Base-by-base conservation (phyloP, 345 rosid genomes). In the Brassica carinata region DNA sequence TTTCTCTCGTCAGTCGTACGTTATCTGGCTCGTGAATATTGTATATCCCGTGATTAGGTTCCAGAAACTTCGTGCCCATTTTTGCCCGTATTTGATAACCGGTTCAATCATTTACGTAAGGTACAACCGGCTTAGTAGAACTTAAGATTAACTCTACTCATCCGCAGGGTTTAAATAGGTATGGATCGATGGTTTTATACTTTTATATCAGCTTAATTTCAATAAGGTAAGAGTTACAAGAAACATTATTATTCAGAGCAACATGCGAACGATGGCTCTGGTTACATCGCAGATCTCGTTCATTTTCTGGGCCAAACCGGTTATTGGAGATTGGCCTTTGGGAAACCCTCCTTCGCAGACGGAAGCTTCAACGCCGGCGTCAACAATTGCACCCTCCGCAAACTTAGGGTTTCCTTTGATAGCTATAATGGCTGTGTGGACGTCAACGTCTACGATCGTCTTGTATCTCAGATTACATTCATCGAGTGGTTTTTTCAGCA, bases 331-430 rank as follows among this genome's bases (percentile, higher is more conserved):
- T 18, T 38, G 73, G 13, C 79, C 80, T 68, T 80, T 45, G 0
- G 61, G 0, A 30, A 89, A 62, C 48, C 27, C 70, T 71, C 38
- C 58, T 57, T 77, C 84, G 19, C 90, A 87, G 1, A 14, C 31
- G 0, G 72, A 57, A 3, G 83, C 90, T 70, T 80, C 87, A 2
- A 34, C 71, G 33, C 74, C 69, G n/a, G 84, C 76, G 33, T 83
- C 89, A 0, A 31, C 17, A 3, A 83, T 23, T 2, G 76, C 79
- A 4, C 36, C 63, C 14, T 71, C 85, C 0, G 83, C 87, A 27
- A 85, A 86, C 67, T 83, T 87, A 1, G 84, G 82, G 51, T 81
- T 45, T 5, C 83, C 86, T 43, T 76, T 80, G 19, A 87, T 36
- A 29, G 85, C 86, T 14, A 64, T 78, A 19, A 82, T 75, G 6